Evolutionary conservation across 1,284 basidiomycete species (phyloP).

Genomic region (Phenoliferia sp.): DNA sequence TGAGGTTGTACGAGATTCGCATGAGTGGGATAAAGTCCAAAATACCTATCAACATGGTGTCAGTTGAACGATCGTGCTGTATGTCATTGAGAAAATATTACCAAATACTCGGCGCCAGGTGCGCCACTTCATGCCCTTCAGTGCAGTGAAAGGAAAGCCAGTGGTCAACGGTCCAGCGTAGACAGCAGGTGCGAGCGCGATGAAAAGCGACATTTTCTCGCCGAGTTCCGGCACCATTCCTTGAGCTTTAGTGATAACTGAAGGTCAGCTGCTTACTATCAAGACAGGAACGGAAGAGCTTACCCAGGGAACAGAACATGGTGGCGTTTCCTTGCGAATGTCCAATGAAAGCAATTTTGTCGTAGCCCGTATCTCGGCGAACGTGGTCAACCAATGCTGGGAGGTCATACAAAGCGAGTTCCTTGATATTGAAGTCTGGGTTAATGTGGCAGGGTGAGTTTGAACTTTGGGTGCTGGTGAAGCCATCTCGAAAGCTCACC

Average conservation of each 20-base stretch:
- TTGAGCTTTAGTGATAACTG: constrained; percentile 46
- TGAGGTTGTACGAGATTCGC: constrained; percentile 56
- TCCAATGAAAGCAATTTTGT: constrained; percentile 57
- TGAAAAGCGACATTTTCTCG: constrained; percentile 53
- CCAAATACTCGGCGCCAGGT: constrained; percentile 56
- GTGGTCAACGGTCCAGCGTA: constrained; percentile 57
- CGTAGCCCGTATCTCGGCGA: constrained; percentile 53
- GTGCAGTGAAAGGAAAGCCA: constrained; percentile 54
- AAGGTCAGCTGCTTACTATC: not conserved
- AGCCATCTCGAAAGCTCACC: constrained; percentile 39
- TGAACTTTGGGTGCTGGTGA: not conserved
- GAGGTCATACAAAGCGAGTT: constrained; percentile 58
- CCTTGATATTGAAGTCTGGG: constrained; percentile 57
- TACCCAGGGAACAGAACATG: constrained; percentile 44
- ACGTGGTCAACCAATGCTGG: constrained; percentile 58
- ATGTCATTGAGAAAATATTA: constrained; percentile 7
- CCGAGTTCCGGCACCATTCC: constrained; percentile 57
- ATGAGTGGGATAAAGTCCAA: constrained; percentile 61
- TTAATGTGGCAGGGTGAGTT: not conserved
- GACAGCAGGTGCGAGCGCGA: constrained; percentile 58
- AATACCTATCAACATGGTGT: constrained; percentile 43
- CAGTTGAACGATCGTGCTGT: not conserved
- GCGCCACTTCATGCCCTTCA: constrained; percentile 53
- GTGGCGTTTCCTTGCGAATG: constrained; percentile 58
- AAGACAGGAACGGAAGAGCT: not conserved